Conservation (phyloP, 371 early-diverging fungal species). For the Neoconidiobolus thromboides region DNA sequence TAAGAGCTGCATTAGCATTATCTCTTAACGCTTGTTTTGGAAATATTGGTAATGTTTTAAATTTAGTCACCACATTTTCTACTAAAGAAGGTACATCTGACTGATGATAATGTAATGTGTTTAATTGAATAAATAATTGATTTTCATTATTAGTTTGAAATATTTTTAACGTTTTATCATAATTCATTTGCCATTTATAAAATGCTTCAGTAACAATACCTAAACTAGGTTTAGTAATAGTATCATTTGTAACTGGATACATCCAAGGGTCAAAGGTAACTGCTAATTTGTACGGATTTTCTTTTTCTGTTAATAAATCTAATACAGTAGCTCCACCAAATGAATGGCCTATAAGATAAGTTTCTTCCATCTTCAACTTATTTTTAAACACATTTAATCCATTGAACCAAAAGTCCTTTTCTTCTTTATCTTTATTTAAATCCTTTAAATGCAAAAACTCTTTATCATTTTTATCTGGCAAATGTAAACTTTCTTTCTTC, state of each 20-base stretch:
- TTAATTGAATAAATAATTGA: background rate
- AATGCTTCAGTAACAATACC: no score
- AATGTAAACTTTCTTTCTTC: background rate
- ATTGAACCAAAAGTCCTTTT: background rate
- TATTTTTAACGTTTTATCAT: no score
- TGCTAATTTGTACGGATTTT: constrained; percentile 15
- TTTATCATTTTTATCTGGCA: background rate
- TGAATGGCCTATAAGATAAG: constrained; percentile 29
- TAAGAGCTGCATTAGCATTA: no score
- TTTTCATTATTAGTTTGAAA: no score
- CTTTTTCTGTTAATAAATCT: constrained; percentile 9
- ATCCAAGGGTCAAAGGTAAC: constrained; percentile 27
- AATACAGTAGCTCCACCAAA: constrained; percentile 36
- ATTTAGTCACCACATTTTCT: no score
- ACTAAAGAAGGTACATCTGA: constrained; percentile 1
- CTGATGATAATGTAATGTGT: constrained; percentile 3
- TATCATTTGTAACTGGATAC: constrained; percentile 8
- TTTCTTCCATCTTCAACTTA: constrained; percentile 18
- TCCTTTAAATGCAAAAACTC: background rate
- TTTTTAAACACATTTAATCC: constrained; percentile 10
- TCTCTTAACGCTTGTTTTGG: no score
- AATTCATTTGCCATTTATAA: no score
- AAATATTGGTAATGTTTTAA: no score
- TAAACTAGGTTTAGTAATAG: constrained; percentile 8
- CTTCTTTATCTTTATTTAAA: no score